Evolutionary conservation across 352 stramenopile genomes (phyloP).

Genomic region (Pythium phragmiticola): DNA sequence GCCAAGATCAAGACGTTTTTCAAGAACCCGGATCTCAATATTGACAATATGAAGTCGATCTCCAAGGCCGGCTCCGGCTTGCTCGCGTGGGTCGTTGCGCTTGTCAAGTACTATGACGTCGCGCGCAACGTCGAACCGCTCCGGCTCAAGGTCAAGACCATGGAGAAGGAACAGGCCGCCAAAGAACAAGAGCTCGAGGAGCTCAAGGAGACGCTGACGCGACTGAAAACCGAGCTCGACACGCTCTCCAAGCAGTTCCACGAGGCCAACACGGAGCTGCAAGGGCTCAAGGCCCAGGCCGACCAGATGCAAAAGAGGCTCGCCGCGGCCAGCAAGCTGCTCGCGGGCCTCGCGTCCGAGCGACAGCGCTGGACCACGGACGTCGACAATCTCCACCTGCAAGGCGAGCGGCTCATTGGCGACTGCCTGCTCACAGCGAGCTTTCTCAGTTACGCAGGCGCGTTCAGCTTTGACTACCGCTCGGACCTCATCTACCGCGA

Average conservation of each 20-base stretch:
- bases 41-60: slow-evolving; percentile 96
- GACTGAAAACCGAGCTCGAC: slow-evolving; percentile 86
- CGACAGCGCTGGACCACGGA: slow-evolving; percentile 92
- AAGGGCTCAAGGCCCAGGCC: slow-evolving; percentile 89
- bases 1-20: slow-evolving; percentile 93
- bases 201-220: slow-evolving; percentile 82
- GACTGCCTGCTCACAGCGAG: slow-evolving; percentile 90
- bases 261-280: slow-evolving; percentile 90
- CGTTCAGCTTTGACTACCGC: slow-evolving; percentile 91
- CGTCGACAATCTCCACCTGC: slow-evolving; percentile 81
- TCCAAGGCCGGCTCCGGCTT: slow-evolving; percentile 89
- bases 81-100: slow-evolving; percentile 93
- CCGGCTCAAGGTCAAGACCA: slow-evolving; percentile 89
- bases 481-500: slow-evolving; percentile 88
- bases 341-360: slow-evolving; percentile 90
- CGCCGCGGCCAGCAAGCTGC: slow-evolving; percentile 90
- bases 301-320: slow-evolving; percentile 95
- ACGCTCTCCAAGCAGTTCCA: slow-evolving; percentile 91
- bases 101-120: slow-evolving; percentile 96
- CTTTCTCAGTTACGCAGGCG: slow-evolving; percentile 90
- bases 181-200: slow-evolving; percentile 88
- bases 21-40: slow-evolving; percentile 92
- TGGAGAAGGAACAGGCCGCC: slow-evolving; percentile 92
- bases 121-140: slow-evolving; percentile 94
- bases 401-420: slow-evolving; percentile 86